phyloP scores from a whole-genome alignment of 2,329 filamentous ascomycete species.

The Thelonectria olida region DNA sequence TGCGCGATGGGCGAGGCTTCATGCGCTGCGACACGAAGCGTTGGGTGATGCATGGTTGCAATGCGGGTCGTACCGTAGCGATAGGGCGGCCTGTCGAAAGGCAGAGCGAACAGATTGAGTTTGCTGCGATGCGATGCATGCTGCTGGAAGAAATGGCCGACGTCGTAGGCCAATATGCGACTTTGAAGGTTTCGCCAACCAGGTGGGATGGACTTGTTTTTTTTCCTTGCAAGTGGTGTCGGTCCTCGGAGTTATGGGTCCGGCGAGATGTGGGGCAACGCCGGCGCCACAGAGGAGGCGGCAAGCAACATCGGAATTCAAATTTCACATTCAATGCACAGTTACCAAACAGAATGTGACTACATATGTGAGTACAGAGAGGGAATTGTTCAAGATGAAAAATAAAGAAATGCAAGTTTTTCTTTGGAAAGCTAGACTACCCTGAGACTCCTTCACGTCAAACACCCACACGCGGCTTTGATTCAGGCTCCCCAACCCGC shows the following conservation, averaged over 20 bases:
- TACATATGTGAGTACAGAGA: too few species aligned
- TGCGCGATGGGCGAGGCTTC: constrained; percentile 59
- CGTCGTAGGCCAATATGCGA: constrained; percentile 1
- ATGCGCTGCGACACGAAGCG: constrained; percentile 48
- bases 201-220: not conserved
- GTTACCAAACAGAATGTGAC: too few species aligned
- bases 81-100: constrained; percentile 25
- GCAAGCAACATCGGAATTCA: too few species aligned
- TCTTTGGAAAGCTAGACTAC: too few species aligned
- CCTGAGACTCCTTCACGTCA: too few species aligned
- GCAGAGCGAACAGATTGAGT: constrained; percentile 39
- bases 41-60: constrained; percentile 47
- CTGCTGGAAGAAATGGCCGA: constrained; percentile 13
- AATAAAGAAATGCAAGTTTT: too few species aligned
- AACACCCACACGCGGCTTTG: too few species aligned
- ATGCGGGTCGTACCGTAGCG: constrained; percentile 19
- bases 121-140: constrained; percentile 36
- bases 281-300: too few species aligned
- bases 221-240: not conserved
- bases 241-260: not conserved
- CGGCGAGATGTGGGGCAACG: not conserved
- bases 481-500: too few species aligned
- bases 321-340: too few species aligned
- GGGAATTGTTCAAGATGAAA: too few species aligned
- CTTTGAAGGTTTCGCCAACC: constrained; percentile 2